These are phyloP conservation scores for Alternaria gansuensis DNA, from an alignment of 2,329 filamentous ascomycete genomes.

Conservation along the genomic window DNA sequence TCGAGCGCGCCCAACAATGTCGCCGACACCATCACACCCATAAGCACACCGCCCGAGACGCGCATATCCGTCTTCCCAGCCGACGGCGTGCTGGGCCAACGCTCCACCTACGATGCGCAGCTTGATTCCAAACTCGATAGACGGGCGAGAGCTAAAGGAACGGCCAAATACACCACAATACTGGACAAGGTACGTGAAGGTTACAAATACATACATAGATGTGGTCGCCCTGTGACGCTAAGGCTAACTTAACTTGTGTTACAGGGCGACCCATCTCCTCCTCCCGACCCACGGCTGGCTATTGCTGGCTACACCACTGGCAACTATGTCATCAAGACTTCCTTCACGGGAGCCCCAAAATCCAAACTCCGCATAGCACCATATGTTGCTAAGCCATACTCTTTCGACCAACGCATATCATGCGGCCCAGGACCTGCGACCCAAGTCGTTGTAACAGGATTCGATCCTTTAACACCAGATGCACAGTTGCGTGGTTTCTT, in stretches of 20 bases:
- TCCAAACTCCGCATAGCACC: slow-evolving; percentile 75
- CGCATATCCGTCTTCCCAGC: slow-evolving; percentile 61
- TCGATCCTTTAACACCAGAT: slow-evolving; percentile 87
- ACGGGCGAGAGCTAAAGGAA: slow-evolving; percentile 59
- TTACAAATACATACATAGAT: slow-evolving; percentile 42
- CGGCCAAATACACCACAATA: slow-evolving; percentile 62
- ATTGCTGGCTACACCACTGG: slow-evolving; percentile 68
- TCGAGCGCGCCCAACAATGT: slow-evolving; percentile 53
- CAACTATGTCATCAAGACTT: slow-evolving; percentile 59
- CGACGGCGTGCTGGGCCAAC: slow-evolving; percentile 65
- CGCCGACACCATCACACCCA: slow-evolving; percentile 57
- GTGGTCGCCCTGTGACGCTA: slow-evolving; percentile 54
- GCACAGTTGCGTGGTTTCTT: slow-evolving; percentile 79
- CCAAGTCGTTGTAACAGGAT: slow-evolving; percentile 93
- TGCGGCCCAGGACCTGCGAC: slow-evolving; percentile 88
- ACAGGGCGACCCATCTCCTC: slow-evolving; percentile 80
- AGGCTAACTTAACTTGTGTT: slow-evolving; percentile 55
- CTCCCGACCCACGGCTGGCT: slow-evolving; percentile 81
- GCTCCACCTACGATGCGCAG: slow-evolving; percentile 70
- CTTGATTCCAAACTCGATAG: slow-evolving; percentile 65
- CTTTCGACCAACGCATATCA: slow-evolving; percentile 82
- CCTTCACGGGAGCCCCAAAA: slow-evolving; percentile 69
- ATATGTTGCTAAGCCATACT: slow-evolving; percentile 82
- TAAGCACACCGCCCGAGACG: slow-evolving; percentile 55
- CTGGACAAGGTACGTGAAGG: slow-evolving; percentile 56